These are phyloP conservation scores for Xylaria digitata DNA, from an alignment of 2,329 filamentous ascomycete species.

Conservation along the genomic window DNA sequence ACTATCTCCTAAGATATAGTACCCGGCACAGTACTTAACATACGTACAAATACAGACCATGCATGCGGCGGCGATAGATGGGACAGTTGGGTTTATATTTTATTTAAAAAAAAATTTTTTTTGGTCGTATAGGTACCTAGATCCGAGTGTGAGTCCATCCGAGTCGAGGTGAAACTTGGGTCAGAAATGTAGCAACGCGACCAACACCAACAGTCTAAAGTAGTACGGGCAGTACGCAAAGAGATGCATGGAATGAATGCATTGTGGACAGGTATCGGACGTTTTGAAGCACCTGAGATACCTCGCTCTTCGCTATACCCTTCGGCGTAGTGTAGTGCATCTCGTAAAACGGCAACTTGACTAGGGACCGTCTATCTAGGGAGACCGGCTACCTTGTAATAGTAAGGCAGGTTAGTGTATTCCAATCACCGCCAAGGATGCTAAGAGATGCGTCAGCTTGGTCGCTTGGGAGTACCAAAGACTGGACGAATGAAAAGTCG, in stretches of 20 bases:
- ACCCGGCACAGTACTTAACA: constrained; percentile 1
- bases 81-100: neutral
- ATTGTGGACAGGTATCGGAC: too few species aligned
- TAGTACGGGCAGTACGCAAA: too few species aligned
- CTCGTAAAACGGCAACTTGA: constrained; percentile 1
- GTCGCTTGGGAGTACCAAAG: neutral
- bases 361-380: neutral
- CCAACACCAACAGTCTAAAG: too few species aligned
- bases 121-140: neutral
- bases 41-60: neutral
- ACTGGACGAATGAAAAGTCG: constrained; percentile 23
- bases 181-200: too few species aligned
- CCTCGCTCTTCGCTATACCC: too few species aligned
- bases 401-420: neutral
- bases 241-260: too few species aligned
- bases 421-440: constrained; percentile 14
- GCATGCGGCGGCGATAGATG: constrained; percentile 6
- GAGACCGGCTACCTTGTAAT: neutral
- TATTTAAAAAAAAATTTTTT: neutral
- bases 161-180: too few species aligned
- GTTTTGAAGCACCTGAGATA: too few species aligned
- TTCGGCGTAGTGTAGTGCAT: neutral
- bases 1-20: neutral
- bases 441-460: constrained; percentile 29
- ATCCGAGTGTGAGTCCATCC: too few species aligned